Evolutionary conservation across 83 land plant species (phyloP).

Genomic region (Thuja plicata): DNA sequence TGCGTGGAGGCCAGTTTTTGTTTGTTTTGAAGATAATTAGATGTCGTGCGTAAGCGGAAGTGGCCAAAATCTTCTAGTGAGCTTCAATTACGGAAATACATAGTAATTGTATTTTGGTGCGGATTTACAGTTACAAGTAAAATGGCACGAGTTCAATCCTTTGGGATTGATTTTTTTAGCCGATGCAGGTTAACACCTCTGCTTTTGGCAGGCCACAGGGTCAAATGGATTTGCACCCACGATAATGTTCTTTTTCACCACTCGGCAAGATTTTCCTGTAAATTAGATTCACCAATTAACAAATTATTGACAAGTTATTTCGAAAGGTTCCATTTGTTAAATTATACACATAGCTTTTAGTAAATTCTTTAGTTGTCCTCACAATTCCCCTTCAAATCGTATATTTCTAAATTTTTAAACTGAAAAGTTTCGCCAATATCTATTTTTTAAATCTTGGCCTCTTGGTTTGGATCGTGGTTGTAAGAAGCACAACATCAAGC

Average conservation of each 20-base stretch:
- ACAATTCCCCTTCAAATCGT: no score
- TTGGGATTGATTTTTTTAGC: neutral
- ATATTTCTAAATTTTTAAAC: no score
- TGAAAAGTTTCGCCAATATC: no score
- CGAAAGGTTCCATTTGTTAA: no score
- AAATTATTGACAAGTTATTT: no score
- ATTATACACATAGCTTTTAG: no score
- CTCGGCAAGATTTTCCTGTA: no score
- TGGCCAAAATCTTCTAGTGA: neutral
- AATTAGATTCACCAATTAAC: no score
- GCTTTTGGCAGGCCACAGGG: neutral
- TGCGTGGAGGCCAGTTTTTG: neutral
- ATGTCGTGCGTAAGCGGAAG: neutral
- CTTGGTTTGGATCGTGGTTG: no score
- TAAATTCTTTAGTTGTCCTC: no score
- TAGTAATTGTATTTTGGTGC: neutral
- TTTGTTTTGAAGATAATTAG: neutral
- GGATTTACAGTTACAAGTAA: neutral
- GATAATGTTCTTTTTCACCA: neutral
- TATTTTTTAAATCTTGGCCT: no score
- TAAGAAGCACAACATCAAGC: no score
- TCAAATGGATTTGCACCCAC: neutral
- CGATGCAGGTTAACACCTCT: neutral
- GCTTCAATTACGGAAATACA: neutral
- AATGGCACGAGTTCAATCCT: neutral